Conservation (phyloP, 495 filamentous ascomycete species). For the Xylaria grammica region DNA sequence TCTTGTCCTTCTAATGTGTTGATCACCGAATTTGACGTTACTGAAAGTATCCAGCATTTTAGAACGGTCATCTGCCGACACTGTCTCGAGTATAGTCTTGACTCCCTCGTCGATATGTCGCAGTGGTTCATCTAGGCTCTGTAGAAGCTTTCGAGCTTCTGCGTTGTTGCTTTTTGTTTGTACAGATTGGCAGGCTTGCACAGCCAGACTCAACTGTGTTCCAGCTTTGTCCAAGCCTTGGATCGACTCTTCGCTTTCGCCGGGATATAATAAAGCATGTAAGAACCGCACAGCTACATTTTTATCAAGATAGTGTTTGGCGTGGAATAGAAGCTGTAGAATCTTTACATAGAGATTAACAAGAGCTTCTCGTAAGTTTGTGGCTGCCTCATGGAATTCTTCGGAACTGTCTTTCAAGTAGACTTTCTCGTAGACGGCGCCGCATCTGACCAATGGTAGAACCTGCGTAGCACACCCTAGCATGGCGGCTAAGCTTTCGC, state of each 20-base stretch:
- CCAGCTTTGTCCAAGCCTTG: background rate
- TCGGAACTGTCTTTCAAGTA: background rate
- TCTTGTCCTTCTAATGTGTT: background rate
- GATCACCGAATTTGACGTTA: background rate
- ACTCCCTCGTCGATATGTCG: conserved; percentile 16
- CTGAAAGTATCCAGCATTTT: conserved; percentile 27
- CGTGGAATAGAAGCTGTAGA: background rate
- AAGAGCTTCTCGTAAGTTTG: background rate
- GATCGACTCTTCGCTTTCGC: background rate
- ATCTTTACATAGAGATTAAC: background rate
- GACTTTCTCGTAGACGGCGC: conserved; percentile 11
- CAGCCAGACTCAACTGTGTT: background rate
- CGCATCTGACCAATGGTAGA: conserved; percentile 15
- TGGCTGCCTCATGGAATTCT: background rate
- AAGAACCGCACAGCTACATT: background rate
- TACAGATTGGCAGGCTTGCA: background rate
- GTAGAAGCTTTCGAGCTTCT: background rate
- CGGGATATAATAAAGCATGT: background rate
- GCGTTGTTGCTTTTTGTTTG: background rate
- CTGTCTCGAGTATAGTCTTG: conserved; percentile 9
- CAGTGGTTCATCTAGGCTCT: conserved; percentile 14
- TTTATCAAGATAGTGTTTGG: background rate
- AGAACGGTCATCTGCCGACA: conserved; percentile 17
- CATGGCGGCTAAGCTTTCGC: conserved; percentile 13
- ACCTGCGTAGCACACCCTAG: conserved; percentile 6